Conservation (phyloP, 2,329 filamentous ascomycete species). For the Bisporella sp. region DNA sequence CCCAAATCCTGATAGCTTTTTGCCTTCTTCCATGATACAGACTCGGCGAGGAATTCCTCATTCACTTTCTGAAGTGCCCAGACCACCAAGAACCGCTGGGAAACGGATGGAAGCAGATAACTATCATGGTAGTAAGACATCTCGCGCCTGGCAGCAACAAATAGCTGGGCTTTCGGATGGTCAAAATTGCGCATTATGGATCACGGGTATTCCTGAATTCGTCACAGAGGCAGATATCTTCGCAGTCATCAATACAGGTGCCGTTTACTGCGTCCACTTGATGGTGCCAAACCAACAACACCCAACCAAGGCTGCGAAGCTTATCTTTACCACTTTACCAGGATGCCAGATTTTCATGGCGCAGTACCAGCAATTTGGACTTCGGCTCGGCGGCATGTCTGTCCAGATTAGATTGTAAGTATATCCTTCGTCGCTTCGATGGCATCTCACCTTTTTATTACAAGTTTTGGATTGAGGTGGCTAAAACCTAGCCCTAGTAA, state of each 20-base stretch:
- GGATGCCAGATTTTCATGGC: slow-evolving; percentile 1
- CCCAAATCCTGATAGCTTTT: too few species aligned
- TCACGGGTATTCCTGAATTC: slow-evolving; percentile 12
- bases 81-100: too few species aligned
- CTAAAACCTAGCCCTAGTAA: background rate
- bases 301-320: slow-evolving; percentile 12
- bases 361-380: background rate
- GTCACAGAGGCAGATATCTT: slow-evolving; percentile 11
- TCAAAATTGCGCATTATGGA: slow-evolving; percentile 17
- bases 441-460: too few species aligned
- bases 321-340: slow-evolving; percentile 13
- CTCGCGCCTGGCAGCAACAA: slow-evolving; percentile 2
- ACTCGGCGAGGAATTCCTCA: too few species aligned
- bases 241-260: slow-evolving; percentile 10
- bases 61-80: too few species aligned
- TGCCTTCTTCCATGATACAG: too few species aligned
- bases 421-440: too few species aligned
- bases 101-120: too few species aligned
- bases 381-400: too few species aligned
- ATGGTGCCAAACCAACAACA: slow-evolving; percentile 4
- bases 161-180: slow-evolving; percentile 6
- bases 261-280: slow-evolving; percentile 13
- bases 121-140: background rate
- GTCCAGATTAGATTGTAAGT: too few species aligned
- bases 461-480: too few species aligned